A percentile compares a stretch with the other conserved stretches of the same genome.
phyloP scores from a whole-genome alignment of 495 filamentous ascomycete genomes.

The Aspergillus mulundensis region DNA sequence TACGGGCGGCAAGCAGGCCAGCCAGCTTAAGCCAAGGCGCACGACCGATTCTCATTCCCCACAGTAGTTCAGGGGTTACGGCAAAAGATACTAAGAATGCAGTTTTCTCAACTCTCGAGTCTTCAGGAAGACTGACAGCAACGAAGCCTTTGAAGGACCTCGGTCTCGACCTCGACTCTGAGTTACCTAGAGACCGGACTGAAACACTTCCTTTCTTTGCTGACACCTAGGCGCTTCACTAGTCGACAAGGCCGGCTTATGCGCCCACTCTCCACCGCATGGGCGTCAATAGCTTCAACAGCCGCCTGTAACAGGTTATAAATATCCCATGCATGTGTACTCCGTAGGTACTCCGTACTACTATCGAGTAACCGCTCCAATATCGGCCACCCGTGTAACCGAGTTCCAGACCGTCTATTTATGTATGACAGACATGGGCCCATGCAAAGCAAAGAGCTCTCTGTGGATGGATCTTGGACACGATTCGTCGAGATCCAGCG shows the following conservation, averaged over 20 bases:
- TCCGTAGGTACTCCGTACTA: neutral
- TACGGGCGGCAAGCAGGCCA: too few relatives aligned
- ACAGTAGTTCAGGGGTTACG: too few relatives aligned
- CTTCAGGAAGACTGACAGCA: too few relatives aligned
- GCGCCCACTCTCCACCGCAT: neutral
- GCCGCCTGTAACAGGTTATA: conserved; percentile 1
- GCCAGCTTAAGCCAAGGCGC: too few relatives aligned
- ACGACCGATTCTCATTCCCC: too few relatives aligned
- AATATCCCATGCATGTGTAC: neutral
- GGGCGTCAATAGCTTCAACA: neutral
- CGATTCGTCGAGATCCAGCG: neutral
- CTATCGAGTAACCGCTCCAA: neutral
- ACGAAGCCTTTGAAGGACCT: too few relatives aligned
- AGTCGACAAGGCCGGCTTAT: neutral
- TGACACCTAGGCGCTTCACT: neutral
- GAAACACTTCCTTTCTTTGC: neutral
- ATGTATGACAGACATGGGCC: neutral
- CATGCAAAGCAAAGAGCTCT: neutral
- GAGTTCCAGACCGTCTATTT: neutral
- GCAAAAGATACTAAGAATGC: too few relatives aligned
- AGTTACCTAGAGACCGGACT: neutral
- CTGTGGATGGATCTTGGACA: neutral
- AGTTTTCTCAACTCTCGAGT: too few relatives aligned
- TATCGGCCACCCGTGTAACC: neutral
- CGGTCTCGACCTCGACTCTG: neutral